These are phyloP conservation scores for Penicillium tannophilum DNA, from an alignment of 495 filamentous ascomycete species.

Conservation along the genomic window DNA sequence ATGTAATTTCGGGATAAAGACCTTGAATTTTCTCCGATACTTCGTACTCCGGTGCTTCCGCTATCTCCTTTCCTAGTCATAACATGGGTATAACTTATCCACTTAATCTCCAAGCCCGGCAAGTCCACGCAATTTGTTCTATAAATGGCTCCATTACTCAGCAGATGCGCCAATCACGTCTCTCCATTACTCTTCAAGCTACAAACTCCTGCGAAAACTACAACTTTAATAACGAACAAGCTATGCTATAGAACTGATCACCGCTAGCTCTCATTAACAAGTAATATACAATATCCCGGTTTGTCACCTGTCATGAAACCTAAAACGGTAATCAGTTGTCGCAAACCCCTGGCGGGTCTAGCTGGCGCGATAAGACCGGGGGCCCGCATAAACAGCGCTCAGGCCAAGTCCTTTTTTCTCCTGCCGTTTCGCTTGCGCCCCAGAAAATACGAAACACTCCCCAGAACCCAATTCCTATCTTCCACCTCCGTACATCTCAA, in stretches of 20 bases:
- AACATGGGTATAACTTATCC: neutral
- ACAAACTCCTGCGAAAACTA: neutral
- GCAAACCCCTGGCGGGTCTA: constrained; percentile 19
- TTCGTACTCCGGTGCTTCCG: neutral
- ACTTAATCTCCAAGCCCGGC: neutral
- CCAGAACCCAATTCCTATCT: neutral
- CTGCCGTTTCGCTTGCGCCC: constrained; percentile 3
- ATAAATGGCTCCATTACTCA: constrained; percentile 18
- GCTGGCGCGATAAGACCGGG: constrained; percentile 21
- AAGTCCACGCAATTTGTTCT: constrained; percentile 4
- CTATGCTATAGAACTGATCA: too few species aligned
- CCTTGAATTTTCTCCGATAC: neutral
- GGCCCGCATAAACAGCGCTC: constrained; percentile 29
- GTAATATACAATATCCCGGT: neutral
- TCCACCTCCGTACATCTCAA: neutral
- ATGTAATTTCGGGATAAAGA: constrained; percentile 10
- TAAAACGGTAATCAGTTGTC: neutral
- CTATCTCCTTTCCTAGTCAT: neutral
- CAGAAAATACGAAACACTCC: neutral
- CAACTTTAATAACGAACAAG: neutral
- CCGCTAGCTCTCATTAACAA: neutral
- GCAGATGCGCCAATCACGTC: neutral
- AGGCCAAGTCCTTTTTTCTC: constrained; percentile 27
- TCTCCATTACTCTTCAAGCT: neutral
- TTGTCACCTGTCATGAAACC: constrained; percentile 1